Percentiles rank a stretch among this genome's conserved stretches.
Evolutionary conservation across 2,329 filamentous ascomycete species (phyloP).

Genomic region (Fusarium succisae): DNA sequence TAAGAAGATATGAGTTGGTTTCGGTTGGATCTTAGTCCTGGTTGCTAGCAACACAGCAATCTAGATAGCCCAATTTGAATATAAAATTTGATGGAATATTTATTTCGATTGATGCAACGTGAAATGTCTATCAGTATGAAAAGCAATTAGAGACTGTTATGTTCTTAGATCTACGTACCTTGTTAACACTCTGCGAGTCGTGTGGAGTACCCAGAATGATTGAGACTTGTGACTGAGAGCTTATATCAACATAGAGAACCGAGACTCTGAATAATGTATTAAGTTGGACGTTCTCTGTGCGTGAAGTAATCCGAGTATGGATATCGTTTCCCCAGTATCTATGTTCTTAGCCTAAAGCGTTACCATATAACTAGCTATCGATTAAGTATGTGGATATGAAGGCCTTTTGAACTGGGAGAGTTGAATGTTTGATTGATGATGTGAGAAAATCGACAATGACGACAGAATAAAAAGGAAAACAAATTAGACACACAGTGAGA

Average conservation of each 20-base stretch:
- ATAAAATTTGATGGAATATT: not conserved
- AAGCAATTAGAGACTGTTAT: fast-evolving
- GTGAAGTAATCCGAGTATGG: not conserved
- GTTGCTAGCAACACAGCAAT: not conserved
- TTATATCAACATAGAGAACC: fast-evolving
- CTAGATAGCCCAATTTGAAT: not conserved
- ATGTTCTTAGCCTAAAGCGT: fast-evolving
- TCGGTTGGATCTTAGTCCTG: not conserved
- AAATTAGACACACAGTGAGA: too few species aligned
- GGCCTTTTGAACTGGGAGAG: fast-evolving
- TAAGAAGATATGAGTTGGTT: not conserved
- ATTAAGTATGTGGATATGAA: fast-evolving
- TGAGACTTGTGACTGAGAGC: not conserved
- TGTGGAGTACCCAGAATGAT: fast-evolving
- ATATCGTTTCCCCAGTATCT: fast-evolving
- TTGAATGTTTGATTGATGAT: fast-evolving
- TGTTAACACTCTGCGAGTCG: fast-evolving
- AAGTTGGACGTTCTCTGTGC: not conserved
- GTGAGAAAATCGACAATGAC: fast-evolving
- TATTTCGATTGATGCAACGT: fast-evolving
- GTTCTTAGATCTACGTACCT: fast-evolving
- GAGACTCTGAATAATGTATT: fast-evolving
- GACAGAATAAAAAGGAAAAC: not conserved
- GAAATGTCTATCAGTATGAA: not conserved
- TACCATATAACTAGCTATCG: fast-evolving